phyloP scores from a whole-genome alignment of 495 filamentous ascomycete species.

The Rhizodiscina lignyota region DNA sequence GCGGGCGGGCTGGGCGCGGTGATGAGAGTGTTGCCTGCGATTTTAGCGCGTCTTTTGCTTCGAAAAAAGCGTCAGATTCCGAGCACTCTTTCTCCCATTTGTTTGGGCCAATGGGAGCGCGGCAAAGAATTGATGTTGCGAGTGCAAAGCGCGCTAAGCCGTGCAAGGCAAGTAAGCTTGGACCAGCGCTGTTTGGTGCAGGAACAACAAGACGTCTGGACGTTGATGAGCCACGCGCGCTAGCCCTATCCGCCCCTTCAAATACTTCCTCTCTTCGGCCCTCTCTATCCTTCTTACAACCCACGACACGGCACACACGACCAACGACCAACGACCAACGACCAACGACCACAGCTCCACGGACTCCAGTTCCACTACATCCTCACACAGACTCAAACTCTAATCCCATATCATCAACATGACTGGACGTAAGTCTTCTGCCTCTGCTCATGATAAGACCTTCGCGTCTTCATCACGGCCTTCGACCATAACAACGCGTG shows the following conservation, averaged over 20 bases:
- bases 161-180: background rate
- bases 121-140: slow-evolving; percentile 1
- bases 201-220: no score
- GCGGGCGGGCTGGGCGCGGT: slow-evolving; percentile 7
- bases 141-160: background rate
- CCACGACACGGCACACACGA: no score
- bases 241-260: background rate
- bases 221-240: background rate
- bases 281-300: slow-evolving; percentile 1
- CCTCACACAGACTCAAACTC: slow-evolving; percentile 10
- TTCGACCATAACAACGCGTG: background rate
- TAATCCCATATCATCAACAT: slow-evolving; percentile 38
- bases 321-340: no score
- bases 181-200: no score
- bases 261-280: slow-evolving; percentile 3
- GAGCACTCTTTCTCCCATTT: background rate
- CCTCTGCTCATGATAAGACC: slow-evolving; percentile 3
- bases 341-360: no score
- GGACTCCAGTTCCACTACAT: no score
- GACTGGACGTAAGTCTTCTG: slow-evolving; percentile 81
- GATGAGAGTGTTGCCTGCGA: slow-evolving; percentile 7
- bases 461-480: background rate
- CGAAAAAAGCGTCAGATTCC: background rate
- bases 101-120: slow-evolving; percentile 4
- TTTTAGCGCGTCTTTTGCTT: background rate